Percentiles rank a stretch among this genome's conserved stretches.
Conservation (phyloP, 495 filamentous ascomycete genomes). For the Neurospora sublineolata region DNA sequence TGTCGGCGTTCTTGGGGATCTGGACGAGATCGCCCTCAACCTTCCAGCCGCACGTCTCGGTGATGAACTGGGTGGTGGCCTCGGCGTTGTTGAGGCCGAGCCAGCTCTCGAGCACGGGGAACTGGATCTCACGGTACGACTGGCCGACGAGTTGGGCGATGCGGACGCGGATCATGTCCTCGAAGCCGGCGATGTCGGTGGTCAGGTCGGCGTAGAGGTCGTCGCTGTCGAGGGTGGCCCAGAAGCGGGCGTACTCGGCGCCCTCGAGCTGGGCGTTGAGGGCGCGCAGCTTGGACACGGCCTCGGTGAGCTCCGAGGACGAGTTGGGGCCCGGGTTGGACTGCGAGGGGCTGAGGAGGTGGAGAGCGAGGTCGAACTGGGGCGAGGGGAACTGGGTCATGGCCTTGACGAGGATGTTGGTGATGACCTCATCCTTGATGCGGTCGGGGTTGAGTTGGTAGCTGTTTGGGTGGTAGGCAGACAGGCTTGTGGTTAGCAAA, state of each 20-base stretch:
- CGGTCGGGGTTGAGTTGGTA: constrained; percentile 99
- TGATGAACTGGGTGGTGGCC: constrained; percentile 68
- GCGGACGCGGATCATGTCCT: constrained; percentile 85
- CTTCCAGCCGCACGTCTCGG: constrained; percentile 78
- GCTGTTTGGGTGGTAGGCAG: constrained; percentile 32
- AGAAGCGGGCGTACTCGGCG: constrained; percentile 83
- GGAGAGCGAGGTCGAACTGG: constrained; percentile 86
- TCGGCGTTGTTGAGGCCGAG: constrained; percentile 64
- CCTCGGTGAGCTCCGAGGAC: constrained; percentile 58
- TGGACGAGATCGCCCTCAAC: constrained; percentile 47
- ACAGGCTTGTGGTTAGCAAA: constrained; percentile 4
- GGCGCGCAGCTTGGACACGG: constrained; percentile 73
- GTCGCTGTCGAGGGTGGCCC: constrained; percentile 82
- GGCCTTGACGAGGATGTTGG: constrained; percentile 96
- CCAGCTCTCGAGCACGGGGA: constrained; percentile 72
- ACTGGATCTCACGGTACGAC: constrained; percentile 71
- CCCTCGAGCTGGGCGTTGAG: constrained; percentile 78
- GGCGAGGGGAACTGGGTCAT: constrained; percentile 95
- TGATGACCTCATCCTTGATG: constrained; percentile 87
- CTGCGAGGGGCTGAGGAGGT: constrained; percentile 58
- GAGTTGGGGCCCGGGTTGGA: constrained; percentile 31
- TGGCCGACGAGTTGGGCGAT: constrained; percentile 86
- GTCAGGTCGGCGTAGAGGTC: constrained; percentile 94
- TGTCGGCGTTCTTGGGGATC: constrained; percentile 88
- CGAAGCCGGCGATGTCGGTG: constrained; percentile 89